Conservation (phyloP, 345 rosid genomes). For the Citrus sp. region DNA sequence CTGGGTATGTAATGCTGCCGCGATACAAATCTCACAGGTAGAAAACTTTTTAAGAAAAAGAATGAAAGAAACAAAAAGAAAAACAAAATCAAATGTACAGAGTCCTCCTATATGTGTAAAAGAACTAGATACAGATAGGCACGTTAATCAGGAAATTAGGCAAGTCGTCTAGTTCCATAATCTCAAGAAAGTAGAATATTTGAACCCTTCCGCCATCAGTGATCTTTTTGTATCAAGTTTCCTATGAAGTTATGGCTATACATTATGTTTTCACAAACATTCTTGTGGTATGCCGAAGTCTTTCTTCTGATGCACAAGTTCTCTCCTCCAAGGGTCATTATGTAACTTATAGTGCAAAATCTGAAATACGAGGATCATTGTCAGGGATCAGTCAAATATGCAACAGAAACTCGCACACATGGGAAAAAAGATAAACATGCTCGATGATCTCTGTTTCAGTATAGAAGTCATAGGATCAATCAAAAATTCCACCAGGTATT, state of each 20-base stretch:
- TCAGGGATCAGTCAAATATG: background rate
- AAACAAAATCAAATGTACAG: background rate
- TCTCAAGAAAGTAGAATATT: background rate
- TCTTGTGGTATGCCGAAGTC: slow-evolving; percentile 70
- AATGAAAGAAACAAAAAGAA: background rate
- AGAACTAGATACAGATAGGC: background rate
- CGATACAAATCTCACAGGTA: background rate
- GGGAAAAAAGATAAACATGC: background rate
- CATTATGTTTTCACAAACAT: slow-evolving; percentile 44
- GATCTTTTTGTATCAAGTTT: background rate
- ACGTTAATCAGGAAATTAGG: background rate
- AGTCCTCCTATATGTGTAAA: background rate
- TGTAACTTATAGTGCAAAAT: slow-evolving; percentile 81
- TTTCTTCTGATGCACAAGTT: slow-evolving; percentile 35
- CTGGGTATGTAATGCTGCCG: no score
- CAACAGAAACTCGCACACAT: background rate
- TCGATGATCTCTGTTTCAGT: background rate
- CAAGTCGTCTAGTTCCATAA: background rate
- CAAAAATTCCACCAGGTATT: background rate
- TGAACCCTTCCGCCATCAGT: background rate
- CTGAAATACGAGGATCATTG: slow-evolving; percentile 15
- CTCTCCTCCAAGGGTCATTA: slow-evolving; percentile 82
- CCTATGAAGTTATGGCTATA: background rate
- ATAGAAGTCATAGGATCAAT: no score
- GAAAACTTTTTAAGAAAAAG: background rate